Percentiles rank a stretch among this genome's conserved stretches.
phyloP scores from a whole-genome alignment of 2,329 filamentous ascomycete species.

The Pestalotiopsis sp. region DNA sequence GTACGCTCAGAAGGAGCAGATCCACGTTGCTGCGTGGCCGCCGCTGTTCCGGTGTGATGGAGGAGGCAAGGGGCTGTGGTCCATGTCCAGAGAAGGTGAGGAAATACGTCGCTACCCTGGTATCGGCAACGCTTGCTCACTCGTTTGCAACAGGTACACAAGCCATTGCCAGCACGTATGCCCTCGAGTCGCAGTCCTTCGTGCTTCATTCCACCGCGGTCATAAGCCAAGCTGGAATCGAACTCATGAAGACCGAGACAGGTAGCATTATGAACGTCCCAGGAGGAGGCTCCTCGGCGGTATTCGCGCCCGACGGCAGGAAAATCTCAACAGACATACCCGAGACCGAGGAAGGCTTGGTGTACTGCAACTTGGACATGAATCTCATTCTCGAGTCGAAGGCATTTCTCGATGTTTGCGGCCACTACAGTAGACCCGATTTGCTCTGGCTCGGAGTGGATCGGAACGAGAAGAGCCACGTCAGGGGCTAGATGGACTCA shows the following conservation, averaged over 20 bases:
- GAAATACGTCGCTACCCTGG: not conserved
- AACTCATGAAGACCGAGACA: conserved; percentile 43
- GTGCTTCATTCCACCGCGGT: conserved; percentile 56
- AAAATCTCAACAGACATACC: conserved; percentile 38
- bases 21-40: conserved; percentile 54
- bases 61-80: conserved; percentile 24
- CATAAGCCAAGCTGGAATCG: conserved; percentile 45
- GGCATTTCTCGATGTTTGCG: conserved; percentile 46
- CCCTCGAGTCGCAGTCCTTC: conserved; percentile 56
- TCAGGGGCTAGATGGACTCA: not conserved
- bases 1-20: conserved; percentile 42
- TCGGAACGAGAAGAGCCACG: not conserved
- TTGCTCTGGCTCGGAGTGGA: conserved; percentile 49
- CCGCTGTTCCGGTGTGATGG: conserved; percentile 23
- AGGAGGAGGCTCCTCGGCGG: conserved; percentile 24
- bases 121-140: not conserved
- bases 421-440: conserved; percentile 54
- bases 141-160: conserved; percentile 20
- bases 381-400: conserved; percentile 40
- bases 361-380: conserved; percentile 51
- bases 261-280: conserved; percentile 43
- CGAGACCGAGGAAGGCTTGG: conserved; percentile 34
- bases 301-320: conserved; percentile 54
- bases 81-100: conserved; percentile 36
- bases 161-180: conserved; percentile 53